phyloP scores from a whole-genome alignment of 208 protist genomes.

The Trypanosoma lewisi region DNA sequence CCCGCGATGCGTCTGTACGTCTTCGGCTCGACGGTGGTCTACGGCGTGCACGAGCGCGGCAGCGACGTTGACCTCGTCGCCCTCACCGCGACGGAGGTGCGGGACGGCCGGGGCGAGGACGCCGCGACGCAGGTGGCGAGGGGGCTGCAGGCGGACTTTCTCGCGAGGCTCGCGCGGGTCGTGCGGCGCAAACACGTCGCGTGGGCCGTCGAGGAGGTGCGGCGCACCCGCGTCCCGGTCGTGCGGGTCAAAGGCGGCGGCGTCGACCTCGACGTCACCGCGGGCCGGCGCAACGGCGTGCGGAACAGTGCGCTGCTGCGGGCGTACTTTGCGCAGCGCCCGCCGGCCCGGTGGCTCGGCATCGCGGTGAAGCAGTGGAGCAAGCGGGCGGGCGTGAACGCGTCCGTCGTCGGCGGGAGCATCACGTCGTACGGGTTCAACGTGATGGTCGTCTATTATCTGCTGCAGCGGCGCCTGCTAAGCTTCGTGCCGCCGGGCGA shows the following conservation, averaged over 20 bases:
- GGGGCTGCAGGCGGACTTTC: constrained; percentile 59
- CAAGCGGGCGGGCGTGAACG: constrained; percentile 77
- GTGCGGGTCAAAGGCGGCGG: constrained; percentile 47
- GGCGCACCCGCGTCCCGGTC: constrained; percentile 84
- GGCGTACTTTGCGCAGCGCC: constrained; percentile 64
- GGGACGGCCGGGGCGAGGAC: constrained; percentile 58
- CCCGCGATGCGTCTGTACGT: constrained; percentile 54
- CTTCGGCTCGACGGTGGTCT: constrained; percentile 80
- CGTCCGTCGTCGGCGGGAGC: constrained; percentile 52
- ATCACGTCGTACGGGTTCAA: constrained; percentile 90
- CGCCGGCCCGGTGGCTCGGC: constrained; percentile 65
- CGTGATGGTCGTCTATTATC: constrained; percentile 83
- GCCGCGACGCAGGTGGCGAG: constrained; percentile 63
- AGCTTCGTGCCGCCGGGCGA: constrained; percentile 46
- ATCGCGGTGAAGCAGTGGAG: constrained; percentile 87
- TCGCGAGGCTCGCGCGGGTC: constrained; percentile 26
- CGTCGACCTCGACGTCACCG: constrained; percentile 83
- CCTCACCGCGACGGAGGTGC: constrained; percentile 40
- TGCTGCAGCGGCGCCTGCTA: constrained; percentile 56
- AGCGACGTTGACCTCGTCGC: constrained; percentile 84
- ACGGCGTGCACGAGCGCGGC: constrained; percentile 62
- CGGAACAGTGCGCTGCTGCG: constrained; percentile 83
- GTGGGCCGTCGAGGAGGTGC: constrained; percentile 70
- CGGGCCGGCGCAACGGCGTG: constrained; percentile 75
- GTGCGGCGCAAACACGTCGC: constrained; percentile 31